Evolutionary conservation across 768 basidiomycete species (phyloP).

Genomic region (Sarcomyxa edulis): DNA sequence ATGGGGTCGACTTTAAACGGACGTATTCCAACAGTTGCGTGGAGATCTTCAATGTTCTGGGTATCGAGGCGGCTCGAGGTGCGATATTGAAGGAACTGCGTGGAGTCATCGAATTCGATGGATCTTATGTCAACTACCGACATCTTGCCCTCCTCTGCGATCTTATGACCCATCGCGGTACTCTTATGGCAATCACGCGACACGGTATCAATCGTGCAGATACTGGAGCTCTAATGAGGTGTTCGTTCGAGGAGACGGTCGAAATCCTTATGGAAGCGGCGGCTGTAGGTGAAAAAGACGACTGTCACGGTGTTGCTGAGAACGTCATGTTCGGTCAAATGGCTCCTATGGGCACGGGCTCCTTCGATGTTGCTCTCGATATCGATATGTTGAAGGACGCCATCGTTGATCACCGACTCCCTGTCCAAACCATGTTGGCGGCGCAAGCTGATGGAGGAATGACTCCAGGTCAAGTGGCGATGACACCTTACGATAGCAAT

Average conservation of each 20-base stretch:
- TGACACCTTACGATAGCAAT: conserved; percentile 96
- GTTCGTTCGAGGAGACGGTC: conserved; percentile 99
- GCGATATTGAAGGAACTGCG: conserved; percentile 93
- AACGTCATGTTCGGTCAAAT: conserved; percentile 99
- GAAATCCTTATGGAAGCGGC: conserved; percentile 99
- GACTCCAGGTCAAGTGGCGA: conserved; percentile 87
- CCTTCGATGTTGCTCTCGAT: conserved; percentile 93
- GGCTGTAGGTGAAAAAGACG: conserved; percentile 96
- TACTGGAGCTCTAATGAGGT: conserved; percentile 97
- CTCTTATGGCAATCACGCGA: conserved; percentile 96
- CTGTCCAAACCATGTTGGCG: conserved; percentile 75
- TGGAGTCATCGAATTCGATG: conserved; percentile 97
- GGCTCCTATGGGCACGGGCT: conserved; percentile 99
- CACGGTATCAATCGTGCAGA: conserved; percentile 99
- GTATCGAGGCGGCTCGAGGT: conserved; percentile 94
- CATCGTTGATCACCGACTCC: conserved; percentile 92
- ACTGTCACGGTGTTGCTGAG: conserved; percentile 98
- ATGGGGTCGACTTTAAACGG: conserved; percentile 88
- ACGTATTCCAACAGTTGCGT: conserved; percentile 98
- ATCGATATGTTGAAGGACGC: conserved; percentile 99
- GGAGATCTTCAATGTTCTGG: conserved; percentile 90
- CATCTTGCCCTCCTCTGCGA: conserved; percentile 96
- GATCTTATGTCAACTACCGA: conserved; percentile 98
- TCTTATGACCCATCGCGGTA: conserved; percentile 94
- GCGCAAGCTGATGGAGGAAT: conserved; percentile 82